Evolutionary conservation across 345 rosid genomes (phyloP).

Genomic region (Pistacia atlantica): DNA sequence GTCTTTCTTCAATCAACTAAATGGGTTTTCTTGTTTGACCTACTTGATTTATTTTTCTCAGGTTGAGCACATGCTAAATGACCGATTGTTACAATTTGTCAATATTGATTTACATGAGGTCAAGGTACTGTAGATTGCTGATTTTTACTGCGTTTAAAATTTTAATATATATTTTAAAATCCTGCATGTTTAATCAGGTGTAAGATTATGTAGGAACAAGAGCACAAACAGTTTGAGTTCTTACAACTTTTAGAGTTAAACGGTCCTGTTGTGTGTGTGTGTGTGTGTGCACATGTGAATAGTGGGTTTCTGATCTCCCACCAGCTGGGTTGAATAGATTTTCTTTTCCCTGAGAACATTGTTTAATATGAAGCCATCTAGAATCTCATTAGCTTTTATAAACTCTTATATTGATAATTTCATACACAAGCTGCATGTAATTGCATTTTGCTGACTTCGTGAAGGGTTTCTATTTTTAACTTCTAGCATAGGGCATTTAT

Average conservation of each 20-base stretch:
- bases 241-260: not conserved
- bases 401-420: not conserved
- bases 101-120: conserved; percentile 86
- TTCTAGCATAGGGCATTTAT: not conserved
- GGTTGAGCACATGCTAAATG: conserved; percentile 97
- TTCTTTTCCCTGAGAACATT: not conserved
- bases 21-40: not conserved
- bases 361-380: not conserved
- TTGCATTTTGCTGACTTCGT: not conserved
- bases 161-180: not conserved
- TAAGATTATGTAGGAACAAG: not conserved
- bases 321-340: not conserved
- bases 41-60: conserved; percentile 34
- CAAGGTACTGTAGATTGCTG: conserved; percentile 63
- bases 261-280: not conserved
- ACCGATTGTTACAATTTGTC: conserved; percentile 86
- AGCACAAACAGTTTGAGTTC: not conserved
- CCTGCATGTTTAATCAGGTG: not conserved
- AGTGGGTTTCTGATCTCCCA: not conserved
- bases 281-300: not conserved
- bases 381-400: not conserved
- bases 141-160: conserved; percentile 12
- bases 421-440: not conserved
- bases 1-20: not conserved
- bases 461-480: not conserved